Evolutionary conservation across 306 rosid genomes (phyloP).

Genomic region (Cucurbita argyrosperma): DNA sequence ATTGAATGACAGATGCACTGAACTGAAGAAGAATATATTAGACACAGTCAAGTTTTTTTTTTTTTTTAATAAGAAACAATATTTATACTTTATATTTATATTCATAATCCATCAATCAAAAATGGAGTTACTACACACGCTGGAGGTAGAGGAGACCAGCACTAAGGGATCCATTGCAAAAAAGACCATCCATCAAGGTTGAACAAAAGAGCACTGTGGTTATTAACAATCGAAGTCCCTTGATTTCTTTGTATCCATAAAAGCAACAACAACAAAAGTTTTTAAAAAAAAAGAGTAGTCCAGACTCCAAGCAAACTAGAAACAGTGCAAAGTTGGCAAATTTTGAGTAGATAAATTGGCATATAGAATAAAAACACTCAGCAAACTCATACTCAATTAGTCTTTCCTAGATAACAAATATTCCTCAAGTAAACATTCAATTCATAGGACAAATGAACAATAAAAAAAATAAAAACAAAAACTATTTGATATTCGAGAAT

Average conservation of each 20-base stretch:
- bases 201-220: not conserved
- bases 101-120: not conserved
- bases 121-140: not conserved
- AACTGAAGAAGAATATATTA: constrained; percentile 30
- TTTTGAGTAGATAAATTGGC: not conserved
- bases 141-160: not conserved
- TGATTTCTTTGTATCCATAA: not conserved
- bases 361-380: too few species aligned
- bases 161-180: not conserved
- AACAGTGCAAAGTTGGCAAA: not conserved
- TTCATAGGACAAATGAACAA: not conserved
- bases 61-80: not conserved
- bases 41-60: not conserved
- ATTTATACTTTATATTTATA: not conserved
- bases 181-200: not conserved
- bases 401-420: not conserved
- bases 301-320: not conserved
- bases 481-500: not conserved
- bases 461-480: not conserved
- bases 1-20: constrained; percentile 65
- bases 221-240: not conserved
- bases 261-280: not conserved
- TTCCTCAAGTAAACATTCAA: not conserved
- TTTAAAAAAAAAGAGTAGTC: not conserved
- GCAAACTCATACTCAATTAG: not conserved